Percentiles rank a stretch among this genome's conserved stretches.
Conservation (phyloP, 192 early-diverging fungal genomes). For the Coemansia sp. region DNA sequence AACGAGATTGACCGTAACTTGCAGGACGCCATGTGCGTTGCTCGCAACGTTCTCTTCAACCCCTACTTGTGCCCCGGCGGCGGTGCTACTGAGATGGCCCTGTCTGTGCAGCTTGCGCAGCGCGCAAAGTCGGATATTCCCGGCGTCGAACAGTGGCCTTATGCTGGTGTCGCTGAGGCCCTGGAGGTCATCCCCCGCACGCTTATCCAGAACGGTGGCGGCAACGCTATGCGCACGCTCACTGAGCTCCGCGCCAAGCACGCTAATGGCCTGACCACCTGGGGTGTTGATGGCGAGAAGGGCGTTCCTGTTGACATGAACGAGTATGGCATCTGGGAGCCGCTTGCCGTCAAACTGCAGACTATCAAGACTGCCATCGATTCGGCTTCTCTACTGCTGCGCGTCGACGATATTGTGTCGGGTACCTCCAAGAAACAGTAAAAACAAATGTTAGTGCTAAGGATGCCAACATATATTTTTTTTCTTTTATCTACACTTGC, state of each 20-base stretch:
- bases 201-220: slow-evolving; percentile 98
- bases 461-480: neutral
- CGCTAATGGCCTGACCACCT: slow-evolving; percentile 81
- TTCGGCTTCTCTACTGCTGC: slow-evolving; percentile 80
- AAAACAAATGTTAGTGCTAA: neutral
- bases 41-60: slow-evolving; percentile 97
- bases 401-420: slow-evolving; percentile 98
- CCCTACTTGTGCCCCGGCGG: slow-evolving; percentile 93
- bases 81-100: slow-evolving; percentile 97
- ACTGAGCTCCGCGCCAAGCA: slow-evolving; percentile 97
- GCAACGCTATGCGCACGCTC: slow-evolving; percentile 95
- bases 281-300: slow-evolving; percentile 93
- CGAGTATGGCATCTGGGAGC: slow-evolving; percentile 98
- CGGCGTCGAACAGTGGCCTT: slow-evolving; percentile 96
- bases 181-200: slow-evolving; percentile 99
- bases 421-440: slow-evolving; percentile 47
- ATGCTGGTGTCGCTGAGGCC: slow-evolving; percentile 91
- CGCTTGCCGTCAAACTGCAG: slow-evolving; percentile 98
- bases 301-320: slow-evolving; percentile 97
- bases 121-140: slow-evolving; percentile 82
- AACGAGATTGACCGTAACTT: slow-evolving; percentile 99
- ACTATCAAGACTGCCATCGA: slow-evolving; percentile 99
- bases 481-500: neutral
- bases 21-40: slow-evolving; percentile 98
- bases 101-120: slow-evolving; percentile 86